phyloP scores from a whole-genome alignment of 2,329 filamentous ascomycete species.

The Botryotinia globosa region DNA sequence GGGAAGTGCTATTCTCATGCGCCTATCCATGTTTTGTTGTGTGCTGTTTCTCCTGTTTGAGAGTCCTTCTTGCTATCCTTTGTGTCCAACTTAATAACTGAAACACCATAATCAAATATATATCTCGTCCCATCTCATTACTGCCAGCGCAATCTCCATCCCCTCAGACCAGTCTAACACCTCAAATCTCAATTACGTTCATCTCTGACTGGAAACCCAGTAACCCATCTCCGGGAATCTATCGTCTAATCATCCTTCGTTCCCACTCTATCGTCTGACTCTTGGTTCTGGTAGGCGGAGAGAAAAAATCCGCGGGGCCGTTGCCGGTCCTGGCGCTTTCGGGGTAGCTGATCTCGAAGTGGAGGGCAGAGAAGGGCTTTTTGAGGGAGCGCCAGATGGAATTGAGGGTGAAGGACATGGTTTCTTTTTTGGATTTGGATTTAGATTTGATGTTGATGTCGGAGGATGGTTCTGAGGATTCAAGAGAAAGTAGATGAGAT shows the following conservation, averaged over 20 bases:
- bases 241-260: slow-evolving; percentile 6
- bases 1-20: not conserved
- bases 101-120: not conserved
- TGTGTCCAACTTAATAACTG: not conserved
- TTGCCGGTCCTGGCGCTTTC: not conserved
- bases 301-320: not conserved
- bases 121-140: not conserved
- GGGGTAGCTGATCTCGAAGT: not conserved
- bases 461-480: not conserved
- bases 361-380: not conserved
- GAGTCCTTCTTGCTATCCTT: not conserved
- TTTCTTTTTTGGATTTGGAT: not conserved
- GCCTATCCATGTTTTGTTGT: not conserved
- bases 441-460: too few species aligned
- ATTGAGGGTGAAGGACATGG: not conserved
- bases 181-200: not conserved
- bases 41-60: not conserved
- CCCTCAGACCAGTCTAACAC: not conserved
- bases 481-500: not conserved
- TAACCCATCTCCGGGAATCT: not conserved
- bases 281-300: not conserved
- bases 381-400: not conserved
- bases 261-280: slow-evolving; percentile 11
- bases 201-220: not conserved
- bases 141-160: not conserved